phyloP scores from a whole-genome alignment of 2,329 filamentous ascomycete genomes.

The Claviceps sp. region DNA sequence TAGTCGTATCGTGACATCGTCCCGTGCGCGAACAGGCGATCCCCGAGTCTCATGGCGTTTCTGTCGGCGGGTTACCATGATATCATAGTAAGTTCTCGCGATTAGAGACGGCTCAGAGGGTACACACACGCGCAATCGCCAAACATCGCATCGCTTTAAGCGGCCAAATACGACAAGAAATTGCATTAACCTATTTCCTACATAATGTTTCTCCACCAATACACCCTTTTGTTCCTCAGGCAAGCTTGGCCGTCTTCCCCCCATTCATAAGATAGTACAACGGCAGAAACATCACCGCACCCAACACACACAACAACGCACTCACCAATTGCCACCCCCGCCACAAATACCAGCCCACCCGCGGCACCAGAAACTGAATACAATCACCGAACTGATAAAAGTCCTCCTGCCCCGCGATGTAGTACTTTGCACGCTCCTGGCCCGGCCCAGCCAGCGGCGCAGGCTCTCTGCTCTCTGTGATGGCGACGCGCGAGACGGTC shows the following conservation, averaged over 20 bases:
- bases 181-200: too few species aligned
- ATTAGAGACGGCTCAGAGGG: too few species aligned
- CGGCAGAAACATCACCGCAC: slow-evolving; percentile 30
- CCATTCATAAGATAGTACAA: slow-evolving; percentile 21
- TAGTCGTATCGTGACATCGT: too few species aligned
- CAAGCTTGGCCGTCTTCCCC: slow-evolving; percentile 5
- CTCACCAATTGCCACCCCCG: slow-evolving; percentile 48
- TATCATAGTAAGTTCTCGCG: too few species aligned
- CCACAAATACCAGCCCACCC: slow-evolving; percentile 42
- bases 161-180: too few species aligned
- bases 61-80: too few species aligned
- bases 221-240: not conserved
- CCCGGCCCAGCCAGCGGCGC: slow-evolving; percentile 8
- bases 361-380: slow-evolving; percentile 56
- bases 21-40: too few species aligned
- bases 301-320: slow-evolving; percentile 50
- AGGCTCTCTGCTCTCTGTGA: slow-evolving; percentile 7
- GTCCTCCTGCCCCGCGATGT: slow-evolving; percentile 66
- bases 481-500: slow-evolving; percentile 2
- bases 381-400: slow-evolving; percentile 68
- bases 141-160: too few species aligned
- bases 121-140: too few species aligned
- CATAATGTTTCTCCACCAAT: too few species aligned
- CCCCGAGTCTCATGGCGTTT: too few species aligned
- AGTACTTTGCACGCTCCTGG: slow-evolving; percentile 36